Evolutionary conservation across 2,329 filamentous ascomycete genomes (phyloP).

Genomic region (Diaporthe humulicola): DNA sequence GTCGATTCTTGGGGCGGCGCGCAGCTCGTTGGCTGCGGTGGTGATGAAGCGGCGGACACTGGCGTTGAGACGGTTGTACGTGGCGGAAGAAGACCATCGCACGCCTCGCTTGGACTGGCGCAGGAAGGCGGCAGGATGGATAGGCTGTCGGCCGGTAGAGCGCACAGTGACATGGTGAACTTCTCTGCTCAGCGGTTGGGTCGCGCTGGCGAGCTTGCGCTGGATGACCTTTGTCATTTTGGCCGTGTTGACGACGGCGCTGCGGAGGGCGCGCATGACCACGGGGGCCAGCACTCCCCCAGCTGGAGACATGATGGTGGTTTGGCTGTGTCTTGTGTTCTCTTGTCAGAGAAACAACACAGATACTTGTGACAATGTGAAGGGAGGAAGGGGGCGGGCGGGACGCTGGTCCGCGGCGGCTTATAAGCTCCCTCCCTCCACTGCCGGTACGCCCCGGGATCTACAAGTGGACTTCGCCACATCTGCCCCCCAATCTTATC

Average conservation of each 20-base stretch:
- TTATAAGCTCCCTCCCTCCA: slow-evolving; percentile 33
- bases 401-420: slow-evolving; percentile 1
- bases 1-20: slow-evolving; percentile 56
- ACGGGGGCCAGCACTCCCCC: slow-evolving; percentile 70
- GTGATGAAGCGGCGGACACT: slow-evolving; percentile 66
- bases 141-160: slow-evolving; percentile 60
- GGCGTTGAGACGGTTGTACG: slow-evolving; percentile 58
- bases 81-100: slow-evolving; percentile 63
- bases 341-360: slow-evolving; percentile 32
- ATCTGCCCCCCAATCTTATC: slow-evolving; percentile 8
- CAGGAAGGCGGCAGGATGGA: slow-evolving; percentile 64
- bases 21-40: slow-evolving; percentile 52
- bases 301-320: slow-evolving; percentile 64
- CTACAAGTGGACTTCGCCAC: slow-evolving; percentile 31
- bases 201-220: slow-evolving; percentile 60
- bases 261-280: slow-evolving; percentile 67
- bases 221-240: slow-evolving; percentile 66
- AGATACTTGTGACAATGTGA: slow-evolving; percentile 1
- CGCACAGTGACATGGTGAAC: slow-evolving; percentile 61
- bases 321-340: slow-evolving; percentile 41
- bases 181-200: slow-evolving; percentile 60
- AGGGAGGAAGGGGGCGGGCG: slow-evolving; percentile 3
- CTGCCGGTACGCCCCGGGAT: slow-evolving; percentile 8
- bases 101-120: slow-evolving; percentile 62
- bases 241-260: slow-evolving; percentile 56